Percentiles rank a stretch among this genome's conserved stretches.
Conservation (phyloP, 2,329 filamentous ascomycete genomes). For the Monascus ruber region DNA sequence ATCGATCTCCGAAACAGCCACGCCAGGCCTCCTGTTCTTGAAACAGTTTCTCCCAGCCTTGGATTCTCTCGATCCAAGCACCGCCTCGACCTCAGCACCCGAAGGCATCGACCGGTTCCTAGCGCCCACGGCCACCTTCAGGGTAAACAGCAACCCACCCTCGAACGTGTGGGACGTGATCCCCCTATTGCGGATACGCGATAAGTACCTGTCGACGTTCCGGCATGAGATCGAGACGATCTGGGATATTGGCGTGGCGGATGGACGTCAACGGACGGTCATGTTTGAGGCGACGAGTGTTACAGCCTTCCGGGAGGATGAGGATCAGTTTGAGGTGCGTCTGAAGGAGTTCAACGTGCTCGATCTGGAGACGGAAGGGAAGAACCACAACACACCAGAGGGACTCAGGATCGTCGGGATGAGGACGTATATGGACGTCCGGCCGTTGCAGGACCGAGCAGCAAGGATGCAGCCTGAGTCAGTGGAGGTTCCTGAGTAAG, state of each 20-base stretch:
- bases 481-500: background rate
- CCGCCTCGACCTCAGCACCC: background rate
- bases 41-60: conserved; percentile 9
- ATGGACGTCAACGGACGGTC: conserved; percentile 7
- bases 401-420: conserved; percentile 9
- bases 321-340: conserved; percentile 10
- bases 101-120: conserved; percentile 6
- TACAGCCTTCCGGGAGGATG: conserved; percentile 10
- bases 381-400: background rate
- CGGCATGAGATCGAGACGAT: conserved; percentile 9
- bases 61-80: conserved; percentile 6
- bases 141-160: conserved; percentile 9
- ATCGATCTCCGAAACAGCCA: conserved; percentile 5
- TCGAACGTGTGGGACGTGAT: conserved; percentile 2
- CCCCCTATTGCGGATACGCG: conserved; percentile 9
- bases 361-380: conserved; percentile 4
- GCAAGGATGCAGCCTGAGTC: conserved; percentile 3
- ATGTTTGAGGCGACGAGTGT: conserved; percentile 12
- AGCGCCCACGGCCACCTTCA: conserved; percentile 7
- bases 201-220: conserved; percentile 6
- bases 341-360: conserved; percentile 11
- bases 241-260: conserved; percentile 9
- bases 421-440: conserved; percentile 10
- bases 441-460: conserved; percentile 9
- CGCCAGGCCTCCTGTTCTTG: conserved; percentile 12